Percentiles rank a stretch among this genome's conserved stretches.
phyloP scores from a whole-genome alignment of 2,329 filamentous ascomycete genomes.

The Byssochlamys sp. region DNA sequence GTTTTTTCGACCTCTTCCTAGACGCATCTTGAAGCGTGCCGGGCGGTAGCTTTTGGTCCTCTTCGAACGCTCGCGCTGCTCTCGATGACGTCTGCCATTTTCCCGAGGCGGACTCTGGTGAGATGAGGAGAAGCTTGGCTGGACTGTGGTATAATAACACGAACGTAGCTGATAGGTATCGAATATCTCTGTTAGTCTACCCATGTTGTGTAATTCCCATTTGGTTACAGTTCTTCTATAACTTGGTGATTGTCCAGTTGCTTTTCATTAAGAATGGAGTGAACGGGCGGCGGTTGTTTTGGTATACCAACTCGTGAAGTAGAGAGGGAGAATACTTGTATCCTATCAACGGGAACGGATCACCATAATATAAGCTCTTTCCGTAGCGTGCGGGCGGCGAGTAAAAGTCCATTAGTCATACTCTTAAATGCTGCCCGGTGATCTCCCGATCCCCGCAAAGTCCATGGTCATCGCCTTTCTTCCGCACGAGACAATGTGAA shows the following conservation, averaged over 20 bases:
- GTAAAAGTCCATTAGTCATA: background rate
- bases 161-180: background rate
- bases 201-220: background rate
- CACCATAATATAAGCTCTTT: no score
- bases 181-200: slow-evolving; percentile 1
- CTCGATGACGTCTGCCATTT: background rate
- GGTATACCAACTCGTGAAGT: no score
- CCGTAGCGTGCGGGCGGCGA: no score
- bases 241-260: background rate
- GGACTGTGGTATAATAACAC: background rate
- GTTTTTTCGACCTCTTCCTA: slow-evolving; percentile 21
- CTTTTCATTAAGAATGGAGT: background rate
- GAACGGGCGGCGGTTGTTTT: background rate
- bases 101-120: background rate
- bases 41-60: background rate
- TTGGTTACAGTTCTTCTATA: background rate
- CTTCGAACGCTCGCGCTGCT: background rate
- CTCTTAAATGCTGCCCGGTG: background rate
- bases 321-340: no score
- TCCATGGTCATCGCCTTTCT: background rate
- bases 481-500: background rate
- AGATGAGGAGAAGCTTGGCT: background rate
- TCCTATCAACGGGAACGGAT: no score
- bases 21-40: background rate
- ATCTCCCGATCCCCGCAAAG: background rate